A percentile compares a stretch with the other conserved stretches of the same genome.
Conservation (phyloP, 31 red algal genomes). For the Bonnemaisonia californica region DNA sequence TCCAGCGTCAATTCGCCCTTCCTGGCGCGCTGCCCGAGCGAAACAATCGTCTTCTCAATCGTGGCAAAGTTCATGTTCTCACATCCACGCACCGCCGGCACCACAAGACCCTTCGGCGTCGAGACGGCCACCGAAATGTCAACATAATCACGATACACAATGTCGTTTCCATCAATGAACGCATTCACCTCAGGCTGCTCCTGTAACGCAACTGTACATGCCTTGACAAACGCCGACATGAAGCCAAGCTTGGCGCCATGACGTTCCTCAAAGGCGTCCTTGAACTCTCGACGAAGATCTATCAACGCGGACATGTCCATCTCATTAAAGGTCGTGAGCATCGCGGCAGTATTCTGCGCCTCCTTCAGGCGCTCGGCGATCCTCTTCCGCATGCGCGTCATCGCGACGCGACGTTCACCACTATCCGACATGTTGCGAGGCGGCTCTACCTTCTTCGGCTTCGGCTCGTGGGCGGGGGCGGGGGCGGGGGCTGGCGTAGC, state of each 20-base stretch:
- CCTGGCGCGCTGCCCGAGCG: slow-evolving; percentile 82
- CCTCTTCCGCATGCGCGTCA: slow-evolving; percentile 95
- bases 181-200: slow-evolving; percentile 98
- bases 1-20: slow-evolving; percentile 87
- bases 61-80: slow-evolving; percentile 97
- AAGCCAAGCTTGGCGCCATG: slow-evolving; percentile 96
- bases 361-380: slow-evolving; percentile 97
- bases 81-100: slow-evolving; percentile 85
- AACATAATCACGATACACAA: slow-evolving; percentile 98
- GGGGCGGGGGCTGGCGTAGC: not conserved
- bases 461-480: not conserved
- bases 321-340: slow-evolving; percentile 99
- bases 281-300: slow-evolving; percentile 88
- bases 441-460: slow-evolving; percentile 48
- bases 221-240: slow-evolving; percentile 99
- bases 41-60: slow-evolving; percentile 89
- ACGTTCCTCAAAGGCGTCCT: slow-evolving; percentile 93
- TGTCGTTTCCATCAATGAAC: slow-evolving; percentile 97
- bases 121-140: slow-evolving; percentile 98
- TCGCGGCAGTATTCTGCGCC: slow-evolving; percentile 96
- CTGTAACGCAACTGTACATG: slow-evolving; percentile 80
- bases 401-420: slow-evolving; percentile 89
- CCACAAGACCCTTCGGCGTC: slow-evolving; percentile 93
- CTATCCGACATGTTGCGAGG: slow-evolving; percentile 56
- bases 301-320: slow-evolving; percentile 96